phyloP scores from a whole-genome alignment of 140 eudicot species.

The Eryngium alpinum region DNA sequence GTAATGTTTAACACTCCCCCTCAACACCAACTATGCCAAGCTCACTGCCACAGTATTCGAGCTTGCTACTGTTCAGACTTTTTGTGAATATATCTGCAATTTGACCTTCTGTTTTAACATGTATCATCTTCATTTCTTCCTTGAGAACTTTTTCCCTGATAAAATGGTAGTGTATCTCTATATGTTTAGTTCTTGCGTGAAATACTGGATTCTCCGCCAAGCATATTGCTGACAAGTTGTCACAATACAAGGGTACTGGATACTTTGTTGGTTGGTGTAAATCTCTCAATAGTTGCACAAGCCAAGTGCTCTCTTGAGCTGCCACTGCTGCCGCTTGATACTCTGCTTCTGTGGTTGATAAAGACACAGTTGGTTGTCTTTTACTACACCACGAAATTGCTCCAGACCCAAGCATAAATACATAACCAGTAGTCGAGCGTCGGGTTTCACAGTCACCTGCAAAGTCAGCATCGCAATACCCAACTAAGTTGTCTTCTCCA shows the following conservation, averaged over 20 bases:
- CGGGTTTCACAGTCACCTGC: not conserved
- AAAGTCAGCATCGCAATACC: not conserved
- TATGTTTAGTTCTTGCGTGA: not conserved
- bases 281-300: slow-evolving; percentile 4
- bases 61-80: not conserved
- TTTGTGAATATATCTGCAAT: slow-evolving; percentile 5
- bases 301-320: not conserved
- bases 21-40: no score
- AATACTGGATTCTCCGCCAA: not conserved
- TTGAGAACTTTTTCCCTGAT: not conserved
- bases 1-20: no score
- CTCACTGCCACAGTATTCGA: no score
- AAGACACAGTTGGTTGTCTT: not conserved
- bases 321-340: not conserved
- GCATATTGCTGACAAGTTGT: not conserved
- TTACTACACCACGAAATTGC: not conserved
- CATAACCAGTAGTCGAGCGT: not conserved
- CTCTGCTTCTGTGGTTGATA: not conserved
- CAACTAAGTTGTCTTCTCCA: not conserved
- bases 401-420: not conserved
- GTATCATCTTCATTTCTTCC: not conserved
- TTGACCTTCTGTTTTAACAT: not conserved
- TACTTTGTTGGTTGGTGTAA: not conserved
- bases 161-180: not conserved
- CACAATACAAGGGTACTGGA: not conserved